Evolutionary conservation across 257 asterid genomes (phyloP), one percentile per base, ranked within the genome.

Genomic region (Penstemon newberryi): DNA sequence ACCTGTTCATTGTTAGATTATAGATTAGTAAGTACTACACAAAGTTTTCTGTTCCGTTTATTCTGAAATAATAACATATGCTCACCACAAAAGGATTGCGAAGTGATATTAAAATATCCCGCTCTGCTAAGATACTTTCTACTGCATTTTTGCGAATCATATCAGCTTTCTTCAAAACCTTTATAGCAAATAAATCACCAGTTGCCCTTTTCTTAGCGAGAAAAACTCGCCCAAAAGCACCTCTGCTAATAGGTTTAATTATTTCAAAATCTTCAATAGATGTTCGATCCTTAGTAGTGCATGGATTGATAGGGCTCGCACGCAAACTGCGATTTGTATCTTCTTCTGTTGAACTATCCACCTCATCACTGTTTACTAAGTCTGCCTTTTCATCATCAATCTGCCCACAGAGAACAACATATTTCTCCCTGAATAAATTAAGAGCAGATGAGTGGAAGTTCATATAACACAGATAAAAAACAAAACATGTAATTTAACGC

Each of bases 41-140:
- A 69, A 69, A 73, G 55, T 64, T 64, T 70, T 45, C 3, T 36
- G 42, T 51, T 63, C 50, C 13, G 45, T 65, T 25, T 58, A 25
- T 61, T 56, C 64, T 72, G 57, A 67, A 71, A 52, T 57, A 63
- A 36, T 25, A 25, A 25, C 33, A 69, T 68, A 56, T 70, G 74
- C 96, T 86, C 82, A 93, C 97, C 95, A 94, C 99, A 84, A 94
- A 94, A 70, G 97, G 99, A 86, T 91, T 94, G 76, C 99, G 99
- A 73, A 89, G 85, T 42, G 99, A 87, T 79, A 94, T 94, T 77
- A 94, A 73, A 78, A 94, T 94, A 74, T 94, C 96, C n/a, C 99
- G 92, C 82, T 94, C 99, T n/a, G 99, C 97, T 84, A 94, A 83
- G 76, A 94, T 94, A 77, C 86, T 91, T 73, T 94, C 96, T 65